A percentile compares a stretch with the other conserved stretches of the same genome.
Evolutionary conservation across 768 basidiomycete genomes (phyloP).

Genomic region (Strobilomyces echinocephalus): DNA sequence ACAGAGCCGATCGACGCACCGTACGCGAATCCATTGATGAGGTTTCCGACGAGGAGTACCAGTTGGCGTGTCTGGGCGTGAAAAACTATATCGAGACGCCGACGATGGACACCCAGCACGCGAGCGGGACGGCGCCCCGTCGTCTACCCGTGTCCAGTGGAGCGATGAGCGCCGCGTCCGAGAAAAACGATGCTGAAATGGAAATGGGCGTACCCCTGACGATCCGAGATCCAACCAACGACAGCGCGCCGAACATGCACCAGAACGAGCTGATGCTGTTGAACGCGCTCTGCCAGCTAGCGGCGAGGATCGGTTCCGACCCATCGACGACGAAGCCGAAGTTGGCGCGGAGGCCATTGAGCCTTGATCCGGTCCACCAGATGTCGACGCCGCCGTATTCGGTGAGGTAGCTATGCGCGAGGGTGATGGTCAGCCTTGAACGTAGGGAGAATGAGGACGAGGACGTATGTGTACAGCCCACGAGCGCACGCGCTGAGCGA

Average conservation of each 20-base stretch:
- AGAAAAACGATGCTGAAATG: neutral
- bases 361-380: conserved; percentile 41
- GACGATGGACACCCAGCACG: conserved; percentile 19
- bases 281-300: conserved; percentile 29
- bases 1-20: conserved; percentile 4
- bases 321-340: conserved; percentile 15
- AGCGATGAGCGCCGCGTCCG: neutral
- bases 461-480: conserved; percentile 35
- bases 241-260: no score
- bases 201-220: conserved; percentile 11
- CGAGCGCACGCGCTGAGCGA: conserved; percentile 36
- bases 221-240: conserved; percentile 19
- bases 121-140: conserved; percentile 21
- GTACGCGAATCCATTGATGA: conserved; percentile 25
- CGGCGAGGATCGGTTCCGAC: conserved; percentile 16
- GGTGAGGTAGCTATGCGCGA: conserved; percentile 28
- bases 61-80: conserved; percentile 20
- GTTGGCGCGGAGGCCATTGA: conserved; percentile 28
- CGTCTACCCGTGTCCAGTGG: no score
- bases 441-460: neutral
- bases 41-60: conserved; percentile 23
- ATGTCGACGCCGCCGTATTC: conserved; percentile 37
- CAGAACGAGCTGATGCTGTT: conserved; percentile 24
- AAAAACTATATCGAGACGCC: conserved; percentile 24
- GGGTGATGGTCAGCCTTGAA: neutral